Evolutionary conservation across 805 yeast species (phyloP).

Genomic region (Metschnikowia lochheadii): DNA sequence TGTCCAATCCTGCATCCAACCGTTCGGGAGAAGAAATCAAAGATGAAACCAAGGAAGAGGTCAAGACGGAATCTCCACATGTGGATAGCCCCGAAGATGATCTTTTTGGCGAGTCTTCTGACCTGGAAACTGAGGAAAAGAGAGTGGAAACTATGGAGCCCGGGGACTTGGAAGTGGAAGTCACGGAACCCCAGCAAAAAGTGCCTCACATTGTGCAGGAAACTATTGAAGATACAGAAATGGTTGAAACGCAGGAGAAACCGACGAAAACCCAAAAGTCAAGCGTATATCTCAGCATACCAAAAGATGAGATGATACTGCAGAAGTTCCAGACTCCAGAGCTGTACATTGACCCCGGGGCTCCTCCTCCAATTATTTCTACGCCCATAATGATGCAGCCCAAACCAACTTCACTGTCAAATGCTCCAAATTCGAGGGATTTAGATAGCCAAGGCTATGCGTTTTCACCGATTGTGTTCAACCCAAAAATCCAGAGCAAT

Average conservation of each 20-base stretch:
- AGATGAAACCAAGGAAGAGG: neutral
- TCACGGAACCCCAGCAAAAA: too few species aligned
- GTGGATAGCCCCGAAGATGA: constrained; percentile 13
- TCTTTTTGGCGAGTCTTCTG: constrained; percentile 17
- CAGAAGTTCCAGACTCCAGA: constrained; percentile 8
- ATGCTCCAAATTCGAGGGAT: neutral
- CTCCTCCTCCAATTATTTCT: constrained; percentile 62
- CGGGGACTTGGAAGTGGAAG: neutral
- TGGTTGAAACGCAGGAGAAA: neutral
- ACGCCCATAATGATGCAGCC: constrained; percentile 40
- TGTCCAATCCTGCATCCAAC: constrained; percentile 10
- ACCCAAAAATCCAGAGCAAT: constrained; percentile 69
- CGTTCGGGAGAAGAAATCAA: neutral
- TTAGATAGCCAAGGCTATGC: constrained; percentile 41
- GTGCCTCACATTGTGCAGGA: too few species aligned
- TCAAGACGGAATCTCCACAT: neutral
- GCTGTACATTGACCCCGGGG: constrained; percentile 73
- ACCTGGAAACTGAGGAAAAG: constrained; percentile 9
- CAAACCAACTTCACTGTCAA: neutral
- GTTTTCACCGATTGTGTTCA: constrained; percentile 78
- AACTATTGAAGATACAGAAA: neutral
- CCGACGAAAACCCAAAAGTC: neutral
- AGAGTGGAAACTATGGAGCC: neutral
- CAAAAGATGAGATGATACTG: constrained; percentile 53
- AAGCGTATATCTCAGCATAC: constrained; percentile 43